These are phyloP conservation scores for Salix brachista DNA, from an alignment of 345 rosid species.

Conservation along the genomic window DNA sequence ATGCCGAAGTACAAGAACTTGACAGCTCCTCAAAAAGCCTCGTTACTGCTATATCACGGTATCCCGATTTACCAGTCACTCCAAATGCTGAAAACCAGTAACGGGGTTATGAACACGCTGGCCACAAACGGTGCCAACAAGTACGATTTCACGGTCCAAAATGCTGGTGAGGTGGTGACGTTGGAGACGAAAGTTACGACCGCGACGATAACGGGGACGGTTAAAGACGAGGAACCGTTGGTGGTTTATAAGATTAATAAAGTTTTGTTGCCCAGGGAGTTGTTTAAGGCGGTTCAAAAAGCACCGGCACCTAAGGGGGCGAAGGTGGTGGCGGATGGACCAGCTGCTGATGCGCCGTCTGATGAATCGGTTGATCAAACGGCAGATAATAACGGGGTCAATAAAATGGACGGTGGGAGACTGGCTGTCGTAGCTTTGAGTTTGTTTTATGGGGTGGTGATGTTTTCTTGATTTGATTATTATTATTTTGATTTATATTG, in stretches of 20 bases:
- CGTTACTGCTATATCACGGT: slow-evolving; percentile 27
- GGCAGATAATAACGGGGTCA: slow-evolving; percentile 15
- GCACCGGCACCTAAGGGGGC: slow-evolving; percentile 17
- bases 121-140: slow-evolving; percentile 30
- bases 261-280: slow-evolving; percentile 22
- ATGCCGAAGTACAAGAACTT: slow-evolving; percentile 30
- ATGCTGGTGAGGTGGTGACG: slow-evolving; percentile 24
- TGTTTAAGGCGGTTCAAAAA: slow-evolving; percentile 18
- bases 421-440: slow-evolving; percentile 34
- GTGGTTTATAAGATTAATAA: slow-evolving; percentile 22
- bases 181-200: slow-evolving; percentile 25
- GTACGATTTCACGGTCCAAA: slow-evolving; percentile 28
- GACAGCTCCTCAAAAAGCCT: slow-evolving; percentile 13
- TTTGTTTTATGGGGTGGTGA: slow-evolving; percentile 36
- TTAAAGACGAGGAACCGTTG: slow-evolving; percentile 33
- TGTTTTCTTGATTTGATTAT: not conserved
- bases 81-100: slow-evolving; percentile 25
- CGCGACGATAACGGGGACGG: slow-evolving; percentile 25
- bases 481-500: not conserved
- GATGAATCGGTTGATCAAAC: slow-evolving; percentile 21
- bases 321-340: slow-evolving; percentile 12
- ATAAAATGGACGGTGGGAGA: slow-evolving; percentile 31
- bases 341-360: slow-evolving; percentile 13
- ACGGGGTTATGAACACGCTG: slow-evolving; percentile 27
- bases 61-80: slow-evolving; percentile 26